A percentile compares a stretch with the other conserved stretches of the same genome.
Evolutionary conservation across 129 eudicot genomes (phyloP).

Genomic region (Saussurea involucrata): DNA sequence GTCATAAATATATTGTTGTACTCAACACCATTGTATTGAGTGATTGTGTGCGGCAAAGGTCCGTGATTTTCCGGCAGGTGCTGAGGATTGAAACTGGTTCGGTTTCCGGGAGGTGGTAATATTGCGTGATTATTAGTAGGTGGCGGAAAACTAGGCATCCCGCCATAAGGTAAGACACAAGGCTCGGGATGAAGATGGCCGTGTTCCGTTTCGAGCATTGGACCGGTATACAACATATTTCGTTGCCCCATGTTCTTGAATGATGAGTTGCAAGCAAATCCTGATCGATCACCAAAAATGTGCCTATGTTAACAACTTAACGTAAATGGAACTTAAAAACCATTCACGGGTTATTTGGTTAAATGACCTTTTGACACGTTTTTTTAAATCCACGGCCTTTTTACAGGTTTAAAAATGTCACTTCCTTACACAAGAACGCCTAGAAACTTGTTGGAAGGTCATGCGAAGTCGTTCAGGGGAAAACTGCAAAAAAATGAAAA

Average conservation of each 20-base stretch:
- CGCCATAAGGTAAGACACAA: slow-evolving; percentile 41
- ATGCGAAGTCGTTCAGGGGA: neutral
- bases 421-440: neutral
- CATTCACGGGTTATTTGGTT: neutral
- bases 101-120: slow-evolving; percentile 52
- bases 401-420: neutral
- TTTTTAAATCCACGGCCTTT: neutral
- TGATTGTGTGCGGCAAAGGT: slow-evolving; percentile 46
- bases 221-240: slow-evolving; percentile 54
- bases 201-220: slow-evolving; percentile 54
- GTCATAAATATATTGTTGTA: slow-evolving; percentile 36
- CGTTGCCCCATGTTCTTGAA: slow-evolving; percentile 63
- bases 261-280: slow-evolving; percentile 24
- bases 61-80: slow-evolving; percentile 58
- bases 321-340: neutral
- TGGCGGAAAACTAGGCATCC: slow-evolving; percentile 48
- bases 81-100: slow-evolving; percentile 42
- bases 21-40: slow-evolving; percentile 36
- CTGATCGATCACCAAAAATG: slow-evolving; percentile 28
- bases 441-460: neutral
- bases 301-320: neutral
- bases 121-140: slow-evolving; percentile 39
- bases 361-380: neutral
- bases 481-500: no score
- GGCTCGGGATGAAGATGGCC: slow-evolving; percentile 62